These are phyloP conservation scores for Medicago ruthenica DNA, from an alignment of 306 rosid species.

Conservation along the genomic window DNA sequence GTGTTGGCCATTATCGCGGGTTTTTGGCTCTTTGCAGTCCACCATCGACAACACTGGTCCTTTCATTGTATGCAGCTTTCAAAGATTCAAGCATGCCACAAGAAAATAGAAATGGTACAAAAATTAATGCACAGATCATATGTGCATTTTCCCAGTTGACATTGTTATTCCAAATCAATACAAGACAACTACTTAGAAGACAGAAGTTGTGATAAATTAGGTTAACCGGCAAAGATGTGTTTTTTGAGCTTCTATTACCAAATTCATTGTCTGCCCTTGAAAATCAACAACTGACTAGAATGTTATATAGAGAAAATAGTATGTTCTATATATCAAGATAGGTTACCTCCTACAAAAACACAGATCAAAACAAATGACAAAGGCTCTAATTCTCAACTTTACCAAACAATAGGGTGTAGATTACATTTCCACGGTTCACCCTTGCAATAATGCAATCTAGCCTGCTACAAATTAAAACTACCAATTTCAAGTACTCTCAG, in stretches of 20 bases:
- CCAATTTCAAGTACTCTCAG: not conserved
- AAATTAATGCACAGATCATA: not conserved
- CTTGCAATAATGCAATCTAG: conserved; percentile 6
- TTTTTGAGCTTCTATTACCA: too few species aligned
- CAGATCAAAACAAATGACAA: conserved; percentile 1
- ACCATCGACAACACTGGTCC: not conserved
- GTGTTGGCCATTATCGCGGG: too few species aligned
- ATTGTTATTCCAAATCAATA: too few species aligned
- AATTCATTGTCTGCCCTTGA: too few species aligned
- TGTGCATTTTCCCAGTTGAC: not conserved
- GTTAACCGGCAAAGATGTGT: too few species aligned
- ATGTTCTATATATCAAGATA: not conserved
- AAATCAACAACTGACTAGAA: too few species aligned
- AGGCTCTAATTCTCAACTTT: not conserved
- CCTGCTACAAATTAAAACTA: conserved; percentile 2
- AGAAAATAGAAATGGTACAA: not conserved
- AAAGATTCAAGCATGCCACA: not conserved
- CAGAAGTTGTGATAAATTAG: not conserved
- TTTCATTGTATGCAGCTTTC: conserved; percentile 5
- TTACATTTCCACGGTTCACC: conserved; percentile 11
- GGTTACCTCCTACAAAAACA: not conserved
- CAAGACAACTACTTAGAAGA: not conserved
- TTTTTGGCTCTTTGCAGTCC: too few species aligned
- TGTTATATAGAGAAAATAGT: too few species aligned
- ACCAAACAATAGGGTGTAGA: not conserved